Evolutionary conservation across 108 stramenopile genomes (phyloP).

Genomic region (Poteriospumella lacustris): DNA sequence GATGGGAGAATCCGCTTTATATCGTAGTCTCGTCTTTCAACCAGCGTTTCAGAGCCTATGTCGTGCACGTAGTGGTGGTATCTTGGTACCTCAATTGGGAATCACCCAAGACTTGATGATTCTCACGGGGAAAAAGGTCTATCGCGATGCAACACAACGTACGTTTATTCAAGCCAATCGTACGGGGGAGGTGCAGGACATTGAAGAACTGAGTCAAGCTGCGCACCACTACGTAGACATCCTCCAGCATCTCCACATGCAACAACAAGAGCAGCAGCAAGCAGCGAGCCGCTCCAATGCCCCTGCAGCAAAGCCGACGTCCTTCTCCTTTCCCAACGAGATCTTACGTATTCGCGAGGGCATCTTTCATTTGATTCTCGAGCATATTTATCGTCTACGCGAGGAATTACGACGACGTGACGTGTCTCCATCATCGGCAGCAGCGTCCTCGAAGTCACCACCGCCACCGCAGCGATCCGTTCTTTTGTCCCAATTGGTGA

Average conservation of each 20-base stretch:
- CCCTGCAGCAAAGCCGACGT: not conserved
- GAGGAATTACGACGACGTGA: not conserved
- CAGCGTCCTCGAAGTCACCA: no score
- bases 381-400: not conserved
- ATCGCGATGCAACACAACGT: not conserved
- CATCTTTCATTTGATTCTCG: not conserved
- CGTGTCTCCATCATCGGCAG: no score
- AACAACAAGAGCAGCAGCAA: not conserved
- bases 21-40: not conserved
- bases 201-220: not conserved
- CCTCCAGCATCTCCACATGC: no score
- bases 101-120: not conserved
- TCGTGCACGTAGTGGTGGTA: not conserved
- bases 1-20: not conserved
- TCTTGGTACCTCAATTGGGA: not conserved
- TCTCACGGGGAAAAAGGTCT: not conserved
- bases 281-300: no score
- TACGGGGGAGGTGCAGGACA: not conserved
- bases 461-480: not conserved
- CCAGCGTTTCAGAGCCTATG: not conserved
- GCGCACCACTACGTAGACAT: not conserved
- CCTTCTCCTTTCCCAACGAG: not conserved
- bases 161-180: not conserved
- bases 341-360: not conserved
- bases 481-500: not conserved